Conservation (phyloP, 2,329 filamentous ascomycete species). For the Aureobasidium vineae region DNA sequence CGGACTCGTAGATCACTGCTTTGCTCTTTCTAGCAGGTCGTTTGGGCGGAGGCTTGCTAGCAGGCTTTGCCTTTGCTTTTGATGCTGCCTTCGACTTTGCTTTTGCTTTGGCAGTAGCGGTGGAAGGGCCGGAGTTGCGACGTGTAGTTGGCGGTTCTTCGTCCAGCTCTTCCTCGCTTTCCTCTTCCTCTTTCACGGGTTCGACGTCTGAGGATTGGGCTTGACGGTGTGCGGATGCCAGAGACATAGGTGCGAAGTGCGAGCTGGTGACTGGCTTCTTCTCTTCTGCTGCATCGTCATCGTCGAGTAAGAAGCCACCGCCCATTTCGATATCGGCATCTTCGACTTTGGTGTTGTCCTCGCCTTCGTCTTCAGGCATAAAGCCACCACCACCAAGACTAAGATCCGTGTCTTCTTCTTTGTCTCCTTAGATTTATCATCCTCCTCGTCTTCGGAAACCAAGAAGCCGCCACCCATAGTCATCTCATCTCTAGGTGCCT, state of each 20-base stretch:
- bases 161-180: constrained; percentile 25
- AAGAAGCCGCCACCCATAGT: constrained; percentile 45
- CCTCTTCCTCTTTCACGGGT: constrained; percentile 26
- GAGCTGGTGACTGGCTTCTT: constrained; percentile 30
- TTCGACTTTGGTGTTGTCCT: constrained; percentile 33
- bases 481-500: constrained; percentile 30
- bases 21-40: constrained; percentile 1
- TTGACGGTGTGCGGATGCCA: constrained; percentile 36
- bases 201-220: neutral
- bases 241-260: constrained; percentile 39
- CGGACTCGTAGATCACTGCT: constrained; percentile 3
- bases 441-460: constrained; percentile 39
- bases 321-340: constrained; percentile 7
- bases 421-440: constrained; percentile 36
- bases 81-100: constrained; percentile 8
- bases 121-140: neutral
- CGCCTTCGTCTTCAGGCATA: constrained; percentile 40
- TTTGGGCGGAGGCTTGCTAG: constrained; percentile 11
- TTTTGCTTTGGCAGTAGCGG: constrained; percentile 6
- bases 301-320: constrained; percentile 31
- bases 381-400: constrained; percentile 41
- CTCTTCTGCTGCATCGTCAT: constrained; percentile 32
- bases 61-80: constrained; percentile 26
- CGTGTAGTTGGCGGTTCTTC: constrained; percentile 7
- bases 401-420: constrained; percentile 30